phyloP scores from a whole-genome alignment of 1,284 basidiomycete genomes.

The Moniliella sp. region DNA sequence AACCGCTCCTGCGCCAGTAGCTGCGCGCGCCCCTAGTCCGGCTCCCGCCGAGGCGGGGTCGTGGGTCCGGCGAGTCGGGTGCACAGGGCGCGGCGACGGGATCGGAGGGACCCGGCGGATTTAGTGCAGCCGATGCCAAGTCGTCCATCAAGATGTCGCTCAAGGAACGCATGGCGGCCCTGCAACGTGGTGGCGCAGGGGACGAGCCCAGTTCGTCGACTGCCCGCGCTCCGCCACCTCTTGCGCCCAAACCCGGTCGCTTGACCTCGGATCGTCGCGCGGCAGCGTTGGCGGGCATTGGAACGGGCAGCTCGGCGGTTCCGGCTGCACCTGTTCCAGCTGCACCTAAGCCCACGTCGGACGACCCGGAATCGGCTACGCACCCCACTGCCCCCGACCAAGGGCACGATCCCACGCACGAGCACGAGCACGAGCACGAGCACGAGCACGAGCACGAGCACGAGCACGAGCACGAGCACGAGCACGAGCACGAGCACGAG shows the following conservation, averaged over 20 bases:
- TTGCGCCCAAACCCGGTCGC: conserved; percentile 1
- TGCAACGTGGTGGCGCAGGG: conserved; percentile 12
- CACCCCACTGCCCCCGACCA: neutral
- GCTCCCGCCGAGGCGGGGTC: neutral
- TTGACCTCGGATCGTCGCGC: conserved; percentile 1
- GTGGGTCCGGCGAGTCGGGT: neutral
- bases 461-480: neutral
- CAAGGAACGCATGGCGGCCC: conserved; percentile 31
- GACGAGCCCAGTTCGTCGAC: neutral
- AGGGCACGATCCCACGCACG: neutral
- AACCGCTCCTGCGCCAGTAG: conserved; percentile 1
- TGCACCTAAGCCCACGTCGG: neutral
- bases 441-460: neutral
- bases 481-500: neutral
- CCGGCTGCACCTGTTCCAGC: neutral
- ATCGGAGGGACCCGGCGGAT: conserved; percentile 5
- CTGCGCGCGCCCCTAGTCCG: neutral
- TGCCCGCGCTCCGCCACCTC: neutral
- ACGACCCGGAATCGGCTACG: neutral
- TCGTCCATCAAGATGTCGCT: conserved; percentile 30
- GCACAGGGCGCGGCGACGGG: conserved; percentile 4
- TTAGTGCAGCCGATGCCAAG: conserved; percentile 26
- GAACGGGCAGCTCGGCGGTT: neutral
- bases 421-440: too few relatives aligned
- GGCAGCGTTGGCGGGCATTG: conserved; percentile 1